phyloP scores from a whole-genome alignment of 2,329 filamentous ascomycete species.

The Cladosporium sp. region DNA sequence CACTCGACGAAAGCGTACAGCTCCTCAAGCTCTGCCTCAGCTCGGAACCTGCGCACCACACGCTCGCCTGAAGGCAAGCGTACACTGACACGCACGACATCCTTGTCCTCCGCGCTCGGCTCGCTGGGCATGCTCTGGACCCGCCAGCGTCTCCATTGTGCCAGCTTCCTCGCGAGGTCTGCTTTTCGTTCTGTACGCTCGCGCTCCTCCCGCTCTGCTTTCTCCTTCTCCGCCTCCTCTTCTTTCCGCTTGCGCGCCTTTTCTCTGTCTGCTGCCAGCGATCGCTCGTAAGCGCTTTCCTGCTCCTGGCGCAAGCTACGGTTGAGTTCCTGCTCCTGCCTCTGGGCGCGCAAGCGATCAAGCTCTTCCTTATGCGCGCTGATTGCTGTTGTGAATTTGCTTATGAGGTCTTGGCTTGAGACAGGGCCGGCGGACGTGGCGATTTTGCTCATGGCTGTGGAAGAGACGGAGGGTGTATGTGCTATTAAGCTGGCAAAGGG shows the following conservation, averaged over 20 bases:
- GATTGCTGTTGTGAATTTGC: constrained; percentile 70
- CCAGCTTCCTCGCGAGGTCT: constrained; percentile 49
- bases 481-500: constrained; percentile 84
- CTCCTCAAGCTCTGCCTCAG: constrained; percentile 72
- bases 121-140: constrained; percentile 64
- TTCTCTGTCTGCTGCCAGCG: constrained; percentile 81
- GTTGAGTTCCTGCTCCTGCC: constrained; percentile 76
- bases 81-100: constrained; percentile 67
- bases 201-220: constrained; percentile 63
- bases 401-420: constrained; percentile 65
- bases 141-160: constrained; percentile 79
- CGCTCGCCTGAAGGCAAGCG: constrained; percentile 64
- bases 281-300: constrained; percentile 89
- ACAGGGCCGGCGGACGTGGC: constrained; percentile 72
- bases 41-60: constrained; percentile 70
- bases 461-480: constrained; percentile 78
- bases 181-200: constrained; percentile 61
- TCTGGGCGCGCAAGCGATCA: constrained; percentile 67
- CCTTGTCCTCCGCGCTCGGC: constrained; percentile 60
- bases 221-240: constrained; percentile 62
- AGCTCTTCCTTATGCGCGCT: constrained; percentile 73
- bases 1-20: constrained; percentile 96
- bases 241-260: constrained; percentile 72
- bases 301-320: constrained; percentile 80
- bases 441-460: constrained; percentile 85